Base-by-base conservation (phyloP, 306 rosid species). In the Vigna hirtella region DNA sequence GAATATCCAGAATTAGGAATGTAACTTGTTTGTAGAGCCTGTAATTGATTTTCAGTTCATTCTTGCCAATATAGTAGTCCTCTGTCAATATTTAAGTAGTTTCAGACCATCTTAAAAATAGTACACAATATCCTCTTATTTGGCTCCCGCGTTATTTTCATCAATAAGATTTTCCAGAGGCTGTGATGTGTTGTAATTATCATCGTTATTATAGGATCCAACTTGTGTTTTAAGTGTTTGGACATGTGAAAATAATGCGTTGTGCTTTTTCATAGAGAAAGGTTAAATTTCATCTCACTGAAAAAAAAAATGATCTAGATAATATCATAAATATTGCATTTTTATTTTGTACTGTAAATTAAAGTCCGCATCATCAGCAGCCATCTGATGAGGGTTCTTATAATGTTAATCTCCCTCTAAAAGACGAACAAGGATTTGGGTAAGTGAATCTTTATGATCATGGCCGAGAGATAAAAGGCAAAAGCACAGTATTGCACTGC, bases 41-140 rank as follows among this genome's bases (percentile, higher is more conserved):
- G 55, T 42, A n/a, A 70, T 45, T 82, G 62, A 30, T 64, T 52
- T 66, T 55, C 52, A 42, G 8, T 63, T 72, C 22, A n/a, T 82
- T 77, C 49, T 53, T 55, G 79, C 66, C 56, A 49, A 45, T 82
- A 34, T 38, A 32, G 43, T 3, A 53, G 70, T 52, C 59, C 6
- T 52, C 40, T 28, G 47, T 51, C 38, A 10, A 56, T 24, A 71
- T 65, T 66, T 18, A 66, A 40, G 18, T 66, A 40, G 52, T 17
- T 66, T 66, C 52, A 66, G 17, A 66, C 32, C 71, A 66, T 66
- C 34, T 40, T 9, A 16, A 20, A 18, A 66, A 40, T 32, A 40
- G n/a, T 18, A 40, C 17, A 38, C 9, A 26, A 16, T 5, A n/a
- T 38, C 4, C 51, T 5, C 9, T 32, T 63, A 8, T 16, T 63